These are phyloP conservation scores for Azolla pinnata DNA, from an alignment of 75 land plant genomes.

Conservation along the genomic window DNA sequence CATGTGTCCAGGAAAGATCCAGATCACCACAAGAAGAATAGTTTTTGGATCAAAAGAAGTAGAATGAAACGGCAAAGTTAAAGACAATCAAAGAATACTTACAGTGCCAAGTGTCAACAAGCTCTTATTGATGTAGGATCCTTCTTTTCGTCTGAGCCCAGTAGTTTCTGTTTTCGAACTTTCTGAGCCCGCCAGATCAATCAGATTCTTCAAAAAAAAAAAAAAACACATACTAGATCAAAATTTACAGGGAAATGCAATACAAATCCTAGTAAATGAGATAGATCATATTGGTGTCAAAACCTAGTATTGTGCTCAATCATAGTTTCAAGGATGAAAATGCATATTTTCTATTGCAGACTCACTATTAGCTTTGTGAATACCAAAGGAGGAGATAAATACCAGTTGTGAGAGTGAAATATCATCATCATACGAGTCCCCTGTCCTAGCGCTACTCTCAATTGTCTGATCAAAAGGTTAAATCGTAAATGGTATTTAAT, in stretches of 20 bases:
- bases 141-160: conserved; percentile 93
- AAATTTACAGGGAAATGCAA: too few species aligned
- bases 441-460: conserved; percentile 84
- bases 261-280: too few species aligned
- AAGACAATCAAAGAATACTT: conserved; percentile 16
- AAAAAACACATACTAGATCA: too few species aligned
- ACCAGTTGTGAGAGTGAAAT: conserved; percentile 91
- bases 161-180: conserved; percentile 99
- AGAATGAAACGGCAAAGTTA: neutral
- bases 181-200: conserved; percentile 98
- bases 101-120: conserved; percentile 98
- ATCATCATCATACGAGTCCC: conserved; percentile 57
- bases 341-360: too few species aligned
- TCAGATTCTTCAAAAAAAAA: conserved; percentile 60
- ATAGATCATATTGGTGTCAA: too few species aligned
- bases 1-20: neutral
- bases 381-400: too few species aligned
- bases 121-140: conserved; percentile 96
- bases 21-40: neutral
- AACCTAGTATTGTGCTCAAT: too few species aligned
- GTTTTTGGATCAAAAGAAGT: neutral
- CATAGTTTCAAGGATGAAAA: too few species aligned
- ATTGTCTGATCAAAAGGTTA: conserved; percentile 48
- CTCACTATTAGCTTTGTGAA: too few species aligned
- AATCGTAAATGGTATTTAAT: too few species aligned